A percentile compares a stretch with the other conserved stretches of the same genome.
Conservation (phyloP, 768 basidiomycete genomes). For the Piloderma croceum region DNA sequence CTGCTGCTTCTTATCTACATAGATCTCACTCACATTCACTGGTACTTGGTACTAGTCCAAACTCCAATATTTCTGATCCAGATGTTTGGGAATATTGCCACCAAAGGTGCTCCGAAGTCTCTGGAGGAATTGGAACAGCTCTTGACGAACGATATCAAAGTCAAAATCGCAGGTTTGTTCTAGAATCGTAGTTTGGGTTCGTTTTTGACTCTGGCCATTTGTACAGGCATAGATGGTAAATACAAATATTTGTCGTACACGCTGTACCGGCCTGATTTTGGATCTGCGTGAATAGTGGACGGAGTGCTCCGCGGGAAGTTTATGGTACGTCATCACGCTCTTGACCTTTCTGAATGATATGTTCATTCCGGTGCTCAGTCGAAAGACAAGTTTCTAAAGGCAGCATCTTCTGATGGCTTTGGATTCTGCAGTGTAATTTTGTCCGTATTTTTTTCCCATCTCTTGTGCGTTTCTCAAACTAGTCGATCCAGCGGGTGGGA, state of each 20-base stretch:
- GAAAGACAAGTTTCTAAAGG: conserved; percentile 84
- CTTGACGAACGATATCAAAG: conserved; percentile 65
- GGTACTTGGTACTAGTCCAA: too few species aligned
- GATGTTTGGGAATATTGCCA: conserved; percentile 16
- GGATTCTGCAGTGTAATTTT: conserved; percentile 94
- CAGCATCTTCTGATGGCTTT: conserved; percentile 75
- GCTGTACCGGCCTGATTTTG: conserved; percentile 5
- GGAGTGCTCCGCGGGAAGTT: conserved; percentile 94
- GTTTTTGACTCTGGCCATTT: too few species aligned
- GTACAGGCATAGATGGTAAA: conserved; percentile 73
- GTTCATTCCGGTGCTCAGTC: conserved; percentile 44
- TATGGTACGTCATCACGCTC: conserved; percentile 54
- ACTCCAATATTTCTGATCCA: too few species aligned
- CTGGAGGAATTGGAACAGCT: conserved; percentile 51
- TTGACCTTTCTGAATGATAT: conserved; percentile 1
- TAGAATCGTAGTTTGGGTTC: too few species aligned
- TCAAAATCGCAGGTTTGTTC: conserved; percentile 85
- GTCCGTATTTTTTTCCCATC: conserved; percentile 37
- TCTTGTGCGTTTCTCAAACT: conserved; percentile 3
- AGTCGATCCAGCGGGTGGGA: conserved; percentile 71
- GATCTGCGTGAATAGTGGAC: conserved; percentile 53
- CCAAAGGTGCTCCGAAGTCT: conserved; percentile 41
- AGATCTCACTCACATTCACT: too few species aligned
- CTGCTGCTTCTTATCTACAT: too few species aligned
- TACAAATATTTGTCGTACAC: conserved; percentile 4